Percentiles rank a stretch among this genome's conserved stretches.
Conservation (phyloP, 345 rosid genomes). For the Boechera divaricarpa region DNA sequence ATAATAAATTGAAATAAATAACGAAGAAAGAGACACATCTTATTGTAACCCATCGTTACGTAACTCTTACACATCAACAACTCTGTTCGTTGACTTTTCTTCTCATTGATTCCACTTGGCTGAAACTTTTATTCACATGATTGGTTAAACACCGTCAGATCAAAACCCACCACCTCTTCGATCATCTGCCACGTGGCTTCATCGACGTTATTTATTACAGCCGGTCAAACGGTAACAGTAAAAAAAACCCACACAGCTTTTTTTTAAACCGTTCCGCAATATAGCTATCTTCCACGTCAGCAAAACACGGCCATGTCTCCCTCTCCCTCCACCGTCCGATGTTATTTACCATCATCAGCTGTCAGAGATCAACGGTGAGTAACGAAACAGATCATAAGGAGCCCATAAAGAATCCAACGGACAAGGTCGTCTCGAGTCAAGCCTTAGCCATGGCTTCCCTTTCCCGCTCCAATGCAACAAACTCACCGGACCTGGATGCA, state of each 20-base stretch:
- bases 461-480: constrained; percentile 93
- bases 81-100: neutral
- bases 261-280: neutral
- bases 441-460: constrained; percentile 88
- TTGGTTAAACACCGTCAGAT: constrained; percentile 15
- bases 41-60: neutral
- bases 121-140: neutral
- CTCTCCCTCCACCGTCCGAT: constrained; percentile 27
- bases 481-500: constrained; percentile 86
- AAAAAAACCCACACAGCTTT: neutral
- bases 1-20: neutral
- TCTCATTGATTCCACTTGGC: constrained; percentile 11
- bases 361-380: constrained; percentile 60
- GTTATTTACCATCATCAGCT: constrained; percentile 39
- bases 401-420: constrained; percentile 67
- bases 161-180: neutral
- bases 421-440: constrained; percentile 66
- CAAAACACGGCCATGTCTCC: constrained; percentile 23
- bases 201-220: neutral
- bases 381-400: constrained; percentile 73
- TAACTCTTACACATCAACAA: neutral
- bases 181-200: constrained; percentile 27
- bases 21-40: neutral
- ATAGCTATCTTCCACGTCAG: constrained; percentile 1
- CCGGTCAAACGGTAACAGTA: neutral